Evolutionary conservation across 768 basidiomycete genomes (phyloP).

Genomic region (Naganishia antarctica): DNA sequence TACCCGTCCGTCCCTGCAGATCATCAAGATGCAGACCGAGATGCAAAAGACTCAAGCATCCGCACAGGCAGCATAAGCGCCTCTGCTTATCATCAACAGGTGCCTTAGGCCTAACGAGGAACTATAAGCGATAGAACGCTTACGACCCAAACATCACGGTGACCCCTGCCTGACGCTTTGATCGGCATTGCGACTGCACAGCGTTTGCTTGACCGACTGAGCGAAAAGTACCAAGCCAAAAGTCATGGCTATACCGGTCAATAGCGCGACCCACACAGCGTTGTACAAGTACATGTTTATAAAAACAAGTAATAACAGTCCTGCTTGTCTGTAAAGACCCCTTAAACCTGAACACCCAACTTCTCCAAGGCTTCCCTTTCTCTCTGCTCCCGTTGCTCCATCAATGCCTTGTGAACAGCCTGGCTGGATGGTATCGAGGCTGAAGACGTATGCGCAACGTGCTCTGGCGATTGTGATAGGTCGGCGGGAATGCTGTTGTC

Average conservation of each 20-base stretch:
- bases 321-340: neutral
- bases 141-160: too few species aligned
- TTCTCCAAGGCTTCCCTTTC: constrained; percentile 20
- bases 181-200: too few species aligned
- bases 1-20: neutral
- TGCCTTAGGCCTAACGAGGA: too few species aligned
- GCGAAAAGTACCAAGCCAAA: too few species aligned
- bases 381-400: constrained; percentile 20
- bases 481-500: constrained; percentile 16
- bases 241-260: neutral
- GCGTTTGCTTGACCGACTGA: too few species aligned
- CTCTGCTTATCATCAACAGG: too few species aligned
- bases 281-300: constrained; percentile 13
- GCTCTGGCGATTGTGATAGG: constrained; percentile 16
- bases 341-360: constrained; percentile 17
- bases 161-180: too few species aligned
- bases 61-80: constrained; percentile 1
- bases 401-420: constrained; percentile 20
- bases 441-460: constrained; percentile 9
- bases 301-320: neutral
- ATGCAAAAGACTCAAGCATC: neutral
- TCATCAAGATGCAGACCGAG: constrained; percentile 10
- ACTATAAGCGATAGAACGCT: too few species aligned
- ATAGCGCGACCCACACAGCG: neutral
- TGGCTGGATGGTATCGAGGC: constrained; percentile 17